These are phyloP conservation scores for Capsicum baccatum DNA, from an alignment of 257 asterid genomes.

Conservation along the genomic window DNA sequence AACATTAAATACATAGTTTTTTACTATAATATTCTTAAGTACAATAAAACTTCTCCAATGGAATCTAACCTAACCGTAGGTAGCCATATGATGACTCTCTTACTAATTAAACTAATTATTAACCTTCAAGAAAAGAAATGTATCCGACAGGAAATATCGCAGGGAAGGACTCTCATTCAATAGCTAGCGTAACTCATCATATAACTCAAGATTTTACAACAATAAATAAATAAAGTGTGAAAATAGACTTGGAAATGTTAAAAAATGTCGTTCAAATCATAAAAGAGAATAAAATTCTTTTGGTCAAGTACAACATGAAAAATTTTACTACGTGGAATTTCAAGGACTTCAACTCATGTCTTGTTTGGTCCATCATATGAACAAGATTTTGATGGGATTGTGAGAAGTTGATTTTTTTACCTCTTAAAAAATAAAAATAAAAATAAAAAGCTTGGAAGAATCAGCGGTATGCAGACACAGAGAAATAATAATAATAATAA, in stretches of 20 bases:
- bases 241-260: not conserved
- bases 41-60: not conserved
- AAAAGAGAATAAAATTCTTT: not conserved
- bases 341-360: not conserved
- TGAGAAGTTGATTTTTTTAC: not conserved
- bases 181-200: not conserved
- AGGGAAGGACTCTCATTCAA: not conserved
- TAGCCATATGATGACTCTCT: no score
- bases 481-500: not conserved
- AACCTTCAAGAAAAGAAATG: no score
- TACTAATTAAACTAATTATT: no score
- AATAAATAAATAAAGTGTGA: not conserved
- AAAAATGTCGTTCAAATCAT: not conserved
- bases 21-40: not conserved
- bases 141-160: not conserved
- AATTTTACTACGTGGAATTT: not conserved
- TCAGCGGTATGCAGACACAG: not conserved
- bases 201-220: not conserved
- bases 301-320: not conserved
- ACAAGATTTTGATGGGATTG: slow-evolving; percentile 15
- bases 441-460: not conserved
- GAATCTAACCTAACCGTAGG: not conserved
- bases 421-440: no score
- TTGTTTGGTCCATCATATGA: slow-evolving; percentile 14
- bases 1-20: not conserved